Evolutionary conservation across 2,329 filamentous ascomycete genomes (phyloP), one percentile per base, ranked within the genome.

Genomic region (Alternaria gaisen): DNA sequence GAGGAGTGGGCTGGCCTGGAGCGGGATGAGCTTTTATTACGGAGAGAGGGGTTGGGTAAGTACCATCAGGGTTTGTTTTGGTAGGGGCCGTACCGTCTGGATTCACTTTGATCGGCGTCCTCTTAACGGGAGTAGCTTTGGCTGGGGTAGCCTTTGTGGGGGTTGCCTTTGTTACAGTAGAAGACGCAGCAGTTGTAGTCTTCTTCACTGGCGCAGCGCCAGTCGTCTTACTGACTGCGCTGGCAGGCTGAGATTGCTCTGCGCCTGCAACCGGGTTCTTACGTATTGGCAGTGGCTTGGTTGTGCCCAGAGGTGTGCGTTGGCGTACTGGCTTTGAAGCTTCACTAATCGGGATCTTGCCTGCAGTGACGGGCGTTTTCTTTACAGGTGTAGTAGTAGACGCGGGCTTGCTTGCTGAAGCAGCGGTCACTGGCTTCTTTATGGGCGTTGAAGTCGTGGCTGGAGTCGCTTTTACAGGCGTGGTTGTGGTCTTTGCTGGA

Each of bases 21-120:
- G 68, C 61, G 48, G 69, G 69, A 68, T 72, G 63, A 72, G 69
- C 59, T 60, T 69, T 56, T 48, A 73, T 71, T 20, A 70, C 58
- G 52, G 58, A 55, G 30, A 66, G 46, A 38, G 74, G 71, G 48
- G 75, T 77, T 61, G 74, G 68, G 51, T 66, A 73, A 32, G 70
- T 70, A 71, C 69, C 70, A 56, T 72, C 69, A 56, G 60, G 50
- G 48, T 71, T 71, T 44, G 54, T 58, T 44, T 47, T 60, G 48
- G 59, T 58, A 14, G 53, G 42, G n/a, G 32, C 32, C 30, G 50
- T 64, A 53, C 56, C 48, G 34, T 54, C 56, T 38, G 50, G 48
- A 28, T 61, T 61, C 55, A 53, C 54, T 52, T 71, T 75, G 22
- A 44, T 58, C 11, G 68, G 61, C 14, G 69, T 62, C 46, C 70